Evolutionary conservation across 148 eudicot genomes (phyloP), one percentile per base, ranked within the genome.

Genomic region (Persicaria tinctoria): DNA sequence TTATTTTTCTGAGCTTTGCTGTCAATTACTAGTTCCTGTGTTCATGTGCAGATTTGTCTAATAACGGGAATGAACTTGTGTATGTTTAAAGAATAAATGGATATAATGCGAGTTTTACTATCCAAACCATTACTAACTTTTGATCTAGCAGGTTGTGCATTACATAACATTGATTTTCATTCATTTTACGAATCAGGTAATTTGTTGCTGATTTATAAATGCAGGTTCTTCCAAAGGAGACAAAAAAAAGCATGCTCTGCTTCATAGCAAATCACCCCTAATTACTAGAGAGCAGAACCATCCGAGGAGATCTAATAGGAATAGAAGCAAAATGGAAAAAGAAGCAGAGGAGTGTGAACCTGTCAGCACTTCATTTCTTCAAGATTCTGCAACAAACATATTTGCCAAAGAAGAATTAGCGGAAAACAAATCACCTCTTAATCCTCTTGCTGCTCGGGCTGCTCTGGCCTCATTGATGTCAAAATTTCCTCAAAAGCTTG

Each of bases 371-470:
- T 74, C 76, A 20, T 69, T 76, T 74, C 53, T 59, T 77, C 46
- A 66, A 66, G 70, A 66, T 12, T 66, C 70, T 41, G 18, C 70
- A 66, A 44, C 13, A 4, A 32, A 41, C 70, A 41, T 66, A 17
- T 66, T 44, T 41, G 12, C 48, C 47, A 66, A 41, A 13, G 83
- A 84, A 50, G 75, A 76, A 46, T 68, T 62, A 49, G 46, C 76
- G 38, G 86, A 74, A 75, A 85, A 46, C 77, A 74, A 77, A 78
- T 81, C 87, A 60, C 81, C 79, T 73, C 83, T 80, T 46, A 87
- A 72, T 82, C 93, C 90, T 74, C 87, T 87, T 69, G 85, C 89
- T 68, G 87, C 90, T 78, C 78, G 87, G 75, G 93, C 90, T 73
- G 84, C 82, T 83, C 76, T 89, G 75, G 93, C 89, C 51, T 89